Conservation (phyloP, 805 yeast genomes). For the Torulaspora maleeae region DNA sequence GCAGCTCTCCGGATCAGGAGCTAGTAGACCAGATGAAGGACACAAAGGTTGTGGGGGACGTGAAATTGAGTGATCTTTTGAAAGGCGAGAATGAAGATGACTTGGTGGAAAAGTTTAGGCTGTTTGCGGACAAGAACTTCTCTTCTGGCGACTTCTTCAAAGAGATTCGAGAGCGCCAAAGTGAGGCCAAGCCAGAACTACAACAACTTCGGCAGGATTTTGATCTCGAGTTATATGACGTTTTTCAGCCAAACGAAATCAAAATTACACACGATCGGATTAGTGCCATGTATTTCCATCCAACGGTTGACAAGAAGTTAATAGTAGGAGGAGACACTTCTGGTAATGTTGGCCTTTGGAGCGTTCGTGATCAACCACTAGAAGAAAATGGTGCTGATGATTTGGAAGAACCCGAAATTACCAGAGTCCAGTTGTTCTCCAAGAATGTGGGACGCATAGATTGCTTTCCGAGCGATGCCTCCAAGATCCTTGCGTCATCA, state of each 20-base stretch:
- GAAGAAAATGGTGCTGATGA: conserved; percentile 37
- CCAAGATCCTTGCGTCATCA: conserved; percentile 62
- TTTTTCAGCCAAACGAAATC: conserved; percentile 63
- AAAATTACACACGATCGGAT: conserved; percentile 67
- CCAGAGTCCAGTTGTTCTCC: conserved; percentile 70
- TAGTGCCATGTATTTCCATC: conserved; percentile 73
- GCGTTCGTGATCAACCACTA: conserved; percentile 42
- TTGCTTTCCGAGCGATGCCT: conserved; percentile 46
- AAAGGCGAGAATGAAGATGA: conserved; percentile 38
- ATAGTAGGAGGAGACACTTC: conserved; percentile 82
- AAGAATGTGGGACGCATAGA: conserved; percentile 63
- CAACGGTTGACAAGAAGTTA: conserved; percentile 55
- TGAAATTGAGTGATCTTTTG: conserved; percentile 56
- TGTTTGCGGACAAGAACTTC: conserved; percentile 35
- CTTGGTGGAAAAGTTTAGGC: conserved; percentile 31
- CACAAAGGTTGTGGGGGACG: conserved; percentile 61
- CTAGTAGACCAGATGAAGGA: conserved; percentile 48
- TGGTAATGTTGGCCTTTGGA: conserved; percentile 90
- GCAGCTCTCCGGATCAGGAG: conserved; percentile 34
- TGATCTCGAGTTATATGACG: conserved; percentile 47
- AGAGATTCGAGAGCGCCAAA: conserved; percentile 40
- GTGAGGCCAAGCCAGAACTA: conserved; percentile 38
- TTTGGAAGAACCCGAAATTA: conserved; percentile 45
- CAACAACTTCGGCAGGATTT: conserved; percentile 51
- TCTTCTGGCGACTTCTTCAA: conserved; percentile 72